Conservation (phyloP, 1,284 basidiomycete genomes). For the Chondrostereum purpureum region DNA sequence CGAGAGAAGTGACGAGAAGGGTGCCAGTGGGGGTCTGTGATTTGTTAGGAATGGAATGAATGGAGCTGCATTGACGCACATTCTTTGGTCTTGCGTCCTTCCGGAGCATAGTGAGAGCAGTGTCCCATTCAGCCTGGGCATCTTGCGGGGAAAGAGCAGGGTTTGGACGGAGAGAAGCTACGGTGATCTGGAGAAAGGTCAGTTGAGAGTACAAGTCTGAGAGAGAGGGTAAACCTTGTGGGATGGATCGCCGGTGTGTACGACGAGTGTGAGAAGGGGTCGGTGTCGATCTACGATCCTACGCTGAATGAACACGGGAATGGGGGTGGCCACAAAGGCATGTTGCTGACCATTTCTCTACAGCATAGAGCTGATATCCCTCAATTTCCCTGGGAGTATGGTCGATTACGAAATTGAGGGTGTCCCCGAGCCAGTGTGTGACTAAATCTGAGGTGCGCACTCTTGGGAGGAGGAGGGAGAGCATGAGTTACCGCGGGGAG, state of each 20-base stretch:
- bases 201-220: slow-evolving; percentile 5
- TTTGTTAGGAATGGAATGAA: too few relatives aligned
- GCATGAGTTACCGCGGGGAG: slow-evolving; percentile 11
- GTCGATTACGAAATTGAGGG: slow-evolving; percentile 19
- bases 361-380: slow-evolving; percentile 75
- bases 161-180: slow-evolving; percentile 47
- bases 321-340: too few relatives aligned
- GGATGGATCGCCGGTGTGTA: slow-evolving; percentile 65
- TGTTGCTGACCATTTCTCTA: slow-evolving; percentile 84
- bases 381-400: slow-evolving; percentile 21
- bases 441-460: not conserved
- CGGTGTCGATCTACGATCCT: too few relatives aligned
- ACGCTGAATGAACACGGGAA: too few relatives aligned
- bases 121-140: slow-evolving; percentile 52
- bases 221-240: slow-evolving; percentile 43
- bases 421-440: slow-evolving; percentile 21
- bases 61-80: too few relatives aligned
- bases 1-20: slow-evolving; percentile 75
- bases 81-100: slow-evolving; percentile 65
- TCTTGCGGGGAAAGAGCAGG: slow-evolving; percentile 34
- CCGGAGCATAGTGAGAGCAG: slow-evolving; percentile 50
- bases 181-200: slow-evolving; percentile 42
- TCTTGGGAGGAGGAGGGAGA: slow-evolving; percentile 19
- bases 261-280: too few relatives aligned
- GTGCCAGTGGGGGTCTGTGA: slow-evolving; percentile 55